Evolutionary conservation across 2,329 filamentous ascomycete genomes (phyloP).

Genomic region (Ascosphaera apis): DNA sequence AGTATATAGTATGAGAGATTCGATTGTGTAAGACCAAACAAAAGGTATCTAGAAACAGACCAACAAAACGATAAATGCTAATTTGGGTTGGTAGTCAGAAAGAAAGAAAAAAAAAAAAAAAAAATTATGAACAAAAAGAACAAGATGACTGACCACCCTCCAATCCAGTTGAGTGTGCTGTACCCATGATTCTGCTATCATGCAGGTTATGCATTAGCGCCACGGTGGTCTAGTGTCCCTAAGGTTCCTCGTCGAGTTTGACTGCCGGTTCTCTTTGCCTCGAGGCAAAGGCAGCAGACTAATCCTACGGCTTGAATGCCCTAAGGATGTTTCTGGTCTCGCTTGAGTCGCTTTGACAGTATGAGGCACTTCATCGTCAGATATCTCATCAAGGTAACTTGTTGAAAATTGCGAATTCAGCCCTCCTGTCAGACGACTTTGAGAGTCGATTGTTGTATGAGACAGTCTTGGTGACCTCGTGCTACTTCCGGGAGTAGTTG

Average conservation of each 20-base stretch:
- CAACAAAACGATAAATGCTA: constrained; percentile 6
- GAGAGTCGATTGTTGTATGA: not conserved
- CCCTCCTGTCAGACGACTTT: not conserved
- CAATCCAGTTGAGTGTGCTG: not conserved
- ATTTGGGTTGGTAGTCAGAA: constrained; percentile 1
- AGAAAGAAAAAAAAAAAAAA: not conserved
- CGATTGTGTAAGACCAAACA: too few relatives aligned
- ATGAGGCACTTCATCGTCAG: not conserved
- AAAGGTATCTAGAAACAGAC: constrained; percentile 3
- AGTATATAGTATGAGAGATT: too few relatives aligned
- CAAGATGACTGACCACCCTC: not conserved
- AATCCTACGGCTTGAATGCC: constrained; percentile 16
- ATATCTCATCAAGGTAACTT: too few relatives aligned
- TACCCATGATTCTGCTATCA: not conserved
- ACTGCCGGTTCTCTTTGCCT: constrained; percentile 8
- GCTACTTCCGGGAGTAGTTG: constrained; percentile 7
- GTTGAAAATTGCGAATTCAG: not conserved
- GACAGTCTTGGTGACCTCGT: not conserved
- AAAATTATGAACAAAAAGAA: not conserved
- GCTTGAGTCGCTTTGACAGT: not conserved
- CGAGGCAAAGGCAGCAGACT: constrained; percentile 20
- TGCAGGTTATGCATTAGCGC: constrained; percentile 9
- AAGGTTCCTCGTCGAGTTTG: constrained; percentile 11
- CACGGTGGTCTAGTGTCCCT: constrained; percentile 15
- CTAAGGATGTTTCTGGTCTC: constrained; percentile 17